Evolutionary conservation across 768 basidiomycete genomes (phyloP).

Genomic region (Glaciozyma martinii): DNA sequence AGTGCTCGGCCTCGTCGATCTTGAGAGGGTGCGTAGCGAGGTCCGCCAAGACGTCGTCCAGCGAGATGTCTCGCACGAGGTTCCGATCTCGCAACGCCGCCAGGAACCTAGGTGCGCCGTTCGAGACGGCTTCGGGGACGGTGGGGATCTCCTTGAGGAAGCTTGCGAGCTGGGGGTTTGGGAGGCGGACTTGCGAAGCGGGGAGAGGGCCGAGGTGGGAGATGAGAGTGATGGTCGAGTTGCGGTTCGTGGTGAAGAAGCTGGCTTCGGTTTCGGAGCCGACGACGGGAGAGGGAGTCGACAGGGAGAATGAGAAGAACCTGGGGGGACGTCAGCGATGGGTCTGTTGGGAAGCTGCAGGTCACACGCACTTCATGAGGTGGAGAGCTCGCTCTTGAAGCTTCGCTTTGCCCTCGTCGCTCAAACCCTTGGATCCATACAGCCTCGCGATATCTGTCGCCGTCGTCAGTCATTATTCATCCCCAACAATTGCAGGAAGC

Average conservation of each 20-base stretch:
- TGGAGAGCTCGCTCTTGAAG: slow-evolving; percentile 61
- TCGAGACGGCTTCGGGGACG: slow-evolving; percentile 54
- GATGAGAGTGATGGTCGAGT: slow-evolving; percentile 56
- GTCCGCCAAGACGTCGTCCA: slow-evolving; percentile 73
- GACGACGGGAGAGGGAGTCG: slow-evolving; percentile 77
- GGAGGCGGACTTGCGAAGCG: slow-evolving; percentile 60
- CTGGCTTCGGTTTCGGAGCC: slow-evolving; percentile 60
- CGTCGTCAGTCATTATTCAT: slow-evolving; percentile 36
- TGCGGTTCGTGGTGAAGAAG: slow-evolving; percentile 61
- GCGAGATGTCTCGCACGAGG: slow-evolving; percentile 63
- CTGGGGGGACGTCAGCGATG: neutral
- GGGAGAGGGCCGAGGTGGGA: slow-evolving; percentile 64
- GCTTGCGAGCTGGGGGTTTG: slow-evolving; percentile 56
- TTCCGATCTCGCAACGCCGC: slow-evolving; percentile 53
- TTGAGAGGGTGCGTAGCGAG: slow-evolving; percentile 60
- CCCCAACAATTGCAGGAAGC: slow-evolving; percentile 57
- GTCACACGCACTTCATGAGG: slow-evolving; percentile 47
- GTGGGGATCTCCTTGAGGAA: slow-evolving; percentile 74
- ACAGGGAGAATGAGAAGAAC: slow-evolving; percentile 81
- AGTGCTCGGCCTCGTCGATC: slow-evolving; percentile 66
- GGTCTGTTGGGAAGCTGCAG: neutral
- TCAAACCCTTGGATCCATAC: neutral
- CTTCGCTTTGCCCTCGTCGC: slow-evolving; percentile 36
- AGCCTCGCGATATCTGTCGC: slow-evolving; percentile 9
- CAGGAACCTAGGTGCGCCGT: slow-evolving; percentile 55